phyloP scores from a whole-genome alignment of 2,329 filamentous ascomycete species.

The Chaetomiaceae sp. region DNA sequence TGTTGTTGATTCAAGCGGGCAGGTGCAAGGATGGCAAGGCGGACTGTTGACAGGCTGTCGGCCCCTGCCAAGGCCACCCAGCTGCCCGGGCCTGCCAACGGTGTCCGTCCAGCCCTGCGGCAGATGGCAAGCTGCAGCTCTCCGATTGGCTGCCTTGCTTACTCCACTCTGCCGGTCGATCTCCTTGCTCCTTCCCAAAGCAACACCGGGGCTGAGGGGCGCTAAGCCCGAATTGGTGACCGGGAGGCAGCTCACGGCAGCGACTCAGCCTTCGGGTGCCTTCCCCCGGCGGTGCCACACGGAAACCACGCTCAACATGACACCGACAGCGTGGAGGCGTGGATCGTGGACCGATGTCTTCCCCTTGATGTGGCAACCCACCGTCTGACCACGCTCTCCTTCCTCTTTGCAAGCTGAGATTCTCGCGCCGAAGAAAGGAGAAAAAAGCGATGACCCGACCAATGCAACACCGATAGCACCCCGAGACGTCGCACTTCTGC shows the following conservation, averaged over 20 bases:
- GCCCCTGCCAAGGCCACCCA: conserved; percentile 10
- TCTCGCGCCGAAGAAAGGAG: background rate
- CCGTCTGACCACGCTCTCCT: background rate
- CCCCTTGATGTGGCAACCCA: background rate
- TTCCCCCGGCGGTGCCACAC: background rate
- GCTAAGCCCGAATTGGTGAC: conserved; percentile 25
- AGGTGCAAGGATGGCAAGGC: background rate
- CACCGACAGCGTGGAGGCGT: background rate
- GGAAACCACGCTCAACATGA: conserved; percentile 4
- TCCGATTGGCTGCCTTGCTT: conserved; percentile 10
- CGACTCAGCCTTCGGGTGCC: conserved; percentile 26
- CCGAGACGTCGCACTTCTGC: background rate
- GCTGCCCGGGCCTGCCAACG: background rate
- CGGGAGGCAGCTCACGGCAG: conserved; percentile 15
- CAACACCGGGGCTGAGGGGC: conserved; percentile 21
- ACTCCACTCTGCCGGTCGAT: background rate
- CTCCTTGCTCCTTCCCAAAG: conserved; percentile 22
- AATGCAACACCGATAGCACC: conserved; percentile 6
- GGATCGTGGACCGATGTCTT: background rate
- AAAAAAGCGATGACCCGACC: conserved; percentile 4
- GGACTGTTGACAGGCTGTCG: background rate
- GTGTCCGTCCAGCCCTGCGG: background rate
- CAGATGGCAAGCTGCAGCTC: background rate
- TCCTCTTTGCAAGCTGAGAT: background rate
- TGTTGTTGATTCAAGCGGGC: background rate